These are phyloP conservation scores for Leccinum subtestaceum DNA, from an alignment of 768 basidiomycete species.

Conservation along the genomic window DNA sequence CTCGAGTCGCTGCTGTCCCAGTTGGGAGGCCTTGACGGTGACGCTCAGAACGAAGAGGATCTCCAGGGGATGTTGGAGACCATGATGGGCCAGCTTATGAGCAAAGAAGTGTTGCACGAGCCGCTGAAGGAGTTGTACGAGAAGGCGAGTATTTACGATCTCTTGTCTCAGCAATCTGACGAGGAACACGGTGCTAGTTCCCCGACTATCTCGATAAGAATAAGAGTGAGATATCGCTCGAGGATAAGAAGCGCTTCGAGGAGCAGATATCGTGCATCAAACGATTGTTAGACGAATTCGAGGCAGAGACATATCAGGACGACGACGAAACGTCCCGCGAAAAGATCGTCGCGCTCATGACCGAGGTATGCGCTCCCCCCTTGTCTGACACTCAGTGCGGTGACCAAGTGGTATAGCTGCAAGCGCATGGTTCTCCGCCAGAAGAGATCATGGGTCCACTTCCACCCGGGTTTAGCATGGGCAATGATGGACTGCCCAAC, in stretches of 20 bases:
- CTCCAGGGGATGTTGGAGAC: slow-evolving; percentile 69
- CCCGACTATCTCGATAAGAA: slow-evolving; percentile 69
- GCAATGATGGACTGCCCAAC: slow-evolving; percentile 52
- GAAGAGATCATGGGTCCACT: slow-evolving; percentile 80
- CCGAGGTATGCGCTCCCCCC: slow-evolving; percentile 46
- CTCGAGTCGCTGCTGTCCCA: slow-evolving; percentile 54
- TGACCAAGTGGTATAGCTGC: slow-evolving; percentile 40
- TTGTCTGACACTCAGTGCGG: neutral
- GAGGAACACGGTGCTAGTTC: slow-evolving; percentile 50
- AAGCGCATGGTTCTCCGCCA: slow-evolving; percentile 75
- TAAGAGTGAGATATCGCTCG: slow-evolving; percentile 46
- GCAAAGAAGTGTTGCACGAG: slow-evolving; percentile 60
- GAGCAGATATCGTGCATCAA: slow-evolving; percentile 56
- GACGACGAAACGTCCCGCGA: slow-evolving; percentile 43
- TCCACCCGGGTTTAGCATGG: slow-evolving; percentile 64
- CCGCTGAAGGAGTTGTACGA: slow-evolving; percentile 72
- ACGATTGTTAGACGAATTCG: slow-evolving; percentile 64
- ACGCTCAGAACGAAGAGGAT: slow-evolving; percentile 44
- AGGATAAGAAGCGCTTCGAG: slow-evolving; percentile 63
- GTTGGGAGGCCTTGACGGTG: slow-evolving; percentile 31
- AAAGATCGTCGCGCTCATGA: slow-evolving; percentile 67
- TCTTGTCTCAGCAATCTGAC: neutral
- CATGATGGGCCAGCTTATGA: slow-evolving; percentile 44
- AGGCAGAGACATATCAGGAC: slow-evolving; percentile 57
- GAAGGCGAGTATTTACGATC: slow-evolving; percentile 14